Conservation (phyloP, 2,329 filamentous ascomycete genomes). For the Hirsutella thompsonii region DNA sequence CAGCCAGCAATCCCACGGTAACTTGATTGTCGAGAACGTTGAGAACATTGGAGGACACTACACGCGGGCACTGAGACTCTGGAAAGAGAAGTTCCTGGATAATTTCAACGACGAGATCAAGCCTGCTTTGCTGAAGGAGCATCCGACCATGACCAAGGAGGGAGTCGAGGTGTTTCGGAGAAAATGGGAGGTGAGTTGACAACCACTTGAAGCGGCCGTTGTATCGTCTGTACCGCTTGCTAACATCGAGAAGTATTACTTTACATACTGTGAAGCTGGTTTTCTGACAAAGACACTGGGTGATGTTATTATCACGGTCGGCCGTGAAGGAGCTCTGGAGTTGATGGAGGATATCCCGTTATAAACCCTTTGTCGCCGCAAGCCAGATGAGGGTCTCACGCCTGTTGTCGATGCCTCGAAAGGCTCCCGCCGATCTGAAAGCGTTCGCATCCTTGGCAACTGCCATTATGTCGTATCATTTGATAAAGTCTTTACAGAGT, state of each 20-base stretch:
- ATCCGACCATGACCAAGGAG: slow-evolving; percentile 44
- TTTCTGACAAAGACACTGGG: slow-evolving; percentile 61
- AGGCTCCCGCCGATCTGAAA: no score
- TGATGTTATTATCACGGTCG: slow-evolving; percentile 60
- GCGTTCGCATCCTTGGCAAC: no score
- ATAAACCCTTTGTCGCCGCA: no score
- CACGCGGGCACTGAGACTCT: slow-evolving; percentile 53
- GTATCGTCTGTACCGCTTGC: neutral
- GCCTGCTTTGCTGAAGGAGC: slow-evolving; percentile 44
- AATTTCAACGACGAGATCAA: slow-evolving; percentile 50
- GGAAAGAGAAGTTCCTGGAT: slow-evolving; percentile 52
- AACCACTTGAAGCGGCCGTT: no score
- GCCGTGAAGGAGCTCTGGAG: slow-evolving; percentile 49
- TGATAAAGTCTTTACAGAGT: no score
- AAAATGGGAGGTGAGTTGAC: slow-evolving; percentile 57
- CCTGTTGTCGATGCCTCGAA: no score
- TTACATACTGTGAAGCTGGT: slow-evolving; percentile 62
- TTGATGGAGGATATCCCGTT: slow-evolving; percentile 59
- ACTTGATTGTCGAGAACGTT: slow-evolving; percentile 51
- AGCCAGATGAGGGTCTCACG: no score
- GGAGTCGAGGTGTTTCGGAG: slow-evolving; percentile 54
- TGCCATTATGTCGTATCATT: no score
- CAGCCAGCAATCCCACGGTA: slow-evolving; percentile 43
- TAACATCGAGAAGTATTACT: slow-evolving; percentile 45
- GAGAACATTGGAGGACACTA: slow-evolving; percentile 68